Base-by-base conservation (phyloP, 768 basidiomycete species). In the Trichaptum fuscoviolaceum region DNA sequence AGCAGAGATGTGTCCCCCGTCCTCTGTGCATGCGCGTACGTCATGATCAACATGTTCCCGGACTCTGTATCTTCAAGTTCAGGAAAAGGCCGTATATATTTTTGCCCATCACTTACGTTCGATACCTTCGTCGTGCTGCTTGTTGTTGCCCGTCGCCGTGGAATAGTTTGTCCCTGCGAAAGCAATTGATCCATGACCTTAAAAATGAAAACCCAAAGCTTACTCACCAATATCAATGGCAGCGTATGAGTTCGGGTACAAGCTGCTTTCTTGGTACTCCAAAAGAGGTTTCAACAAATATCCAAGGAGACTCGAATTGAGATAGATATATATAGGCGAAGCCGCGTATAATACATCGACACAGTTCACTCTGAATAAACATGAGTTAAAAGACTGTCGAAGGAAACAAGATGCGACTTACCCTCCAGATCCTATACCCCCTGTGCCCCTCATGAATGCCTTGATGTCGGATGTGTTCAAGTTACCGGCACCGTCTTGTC, bases 191-290 rank as follows among this genome's bases (percentile, higher is more conserved):
- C 35, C 17, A n/a, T 30, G 30, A 30, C 30, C 8, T 30, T 2
- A 30, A 8, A 12, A 20, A n/a, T n/a, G 15, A 2, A 20, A 27
- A 27, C 30, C 26, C n/a, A 15, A 35, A 30, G 9, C 26, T 58
- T 30, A 67, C 79, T 64, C 64, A 85, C 72, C 72, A 1, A 75
- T 68, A 62, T 73, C 72, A 35, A 66, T 60, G 1, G 65, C 63
- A 30, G 70, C 70, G 27, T 18, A 73, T n/a, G 34, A 12, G 30
- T 68, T 57, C 2, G 70, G 64, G 61, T 68, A 71, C 35, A 65
- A 27, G 25, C 30, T 30, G 1, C 68, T 65, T 1, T 62, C 42
- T 63, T 73, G 70, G 64, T 70, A 69, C 20, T 60, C 68, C 58
- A 75, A 64, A 10, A 74, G 63, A 30, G 74, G 73, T 35, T 66